A percentile compares a stretch with the other conserved stretches of the same genome.
These are phyloP conservation scores for Psophocarpus tetragonolobus DNA, from an alignment of 306 rosid genomes.

Conservation along the genomic window DNA sequence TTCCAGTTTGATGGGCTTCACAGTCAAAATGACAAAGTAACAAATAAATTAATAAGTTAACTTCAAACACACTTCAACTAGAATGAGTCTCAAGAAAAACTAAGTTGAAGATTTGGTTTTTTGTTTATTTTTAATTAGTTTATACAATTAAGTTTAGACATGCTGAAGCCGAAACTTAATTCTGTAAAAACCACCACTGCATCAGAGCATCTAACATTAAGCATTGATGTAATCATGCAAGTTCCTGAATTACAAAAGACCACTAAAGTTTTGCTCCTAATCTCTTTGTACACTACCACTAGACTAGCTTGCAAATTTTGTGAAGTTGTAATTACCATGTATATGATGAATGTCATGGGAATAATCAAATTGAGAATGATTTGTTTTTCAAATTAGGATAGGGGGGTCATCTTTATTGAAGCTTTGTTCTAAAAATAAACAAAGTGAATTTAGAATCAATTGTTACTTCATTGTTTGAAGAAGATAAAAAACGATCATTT, in stretches of 20 bases:
- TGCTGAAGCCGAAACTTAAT: neutral
- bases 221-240: conserved; percentile 3
- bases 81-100: conserved; percentile 24
- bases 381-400: neutral
- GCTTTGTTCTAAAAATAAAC: neutral
- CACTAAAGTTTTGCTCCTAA: neutral
- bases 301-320: neutral
- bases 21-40: conserved; percentile 28
- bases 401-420: neutral
- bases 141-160: conserved; percentile 1
- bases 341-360: neutral
- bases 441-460: neutral
- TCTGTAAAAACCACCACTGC: conserved; percentile 18
- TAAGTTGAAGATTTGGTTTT: neutral
- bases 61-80: conserved; percentile 11
- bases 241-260: neutral
- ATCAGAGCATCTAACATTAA: neutral
- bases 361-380: neutral
- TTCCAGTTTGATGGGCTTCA: conserved; percentile 97
- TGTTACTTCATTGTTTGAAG: neutral
- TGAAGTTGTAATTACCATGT: neutral
- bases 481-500: neutral
- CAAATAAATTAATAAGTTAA: conserved; percentile 18
- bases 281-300: neutral
- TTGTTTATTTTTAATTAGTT: neutral